Base-by-base conservation (phyloP, 192 early-diverging fungal species). In the Linnemannia hyalina region DNA sequence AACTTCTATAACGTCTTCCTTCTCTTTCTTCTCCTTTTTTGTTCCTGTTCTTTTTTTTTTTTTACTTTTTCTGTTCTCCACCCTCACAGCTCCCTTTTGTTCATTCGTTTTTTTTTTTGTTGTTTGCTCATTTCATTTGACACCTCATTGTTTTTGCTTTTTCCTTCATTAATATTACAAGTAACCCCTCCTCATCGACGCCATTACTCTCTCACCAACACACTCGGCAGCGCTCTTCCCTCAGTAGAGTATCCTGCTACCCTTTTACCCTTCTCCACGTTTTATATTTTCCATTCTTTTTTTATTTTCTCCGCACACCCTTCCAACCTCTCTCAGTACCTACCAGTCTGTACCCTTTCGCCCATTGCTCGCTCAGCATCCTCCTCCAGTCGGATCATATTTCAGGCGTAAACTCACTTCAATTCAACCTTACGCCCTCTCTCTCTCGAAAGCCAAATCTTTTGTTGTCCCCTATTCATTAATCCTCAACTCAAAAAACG, bases 291-390 rank as follows among this genome's bases (percentile, higher is more conserved):
- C 6, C 18, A 5, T 26, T 26, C 6, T 26, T 11, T 9, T 15
- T 65, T 32, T 65, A 15, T 65, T 65, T 65, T 65, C 60, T 65
- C 60, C 60, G 60, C 60, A 65, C 60, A 65, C 60, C 13, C n/a
- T 32, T 15, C 11, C 26, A 40, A 40, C 38, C 38, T 40, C 38
- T 40, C 38, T 40, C 38, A 29, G 60, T 65, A 65, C 26, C 60
- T 35, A 29, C 29, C 60, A 65, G 26, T 13, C 60, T 32, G 60
- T 65, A 65, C 60, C 60, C 26, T 65, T 65, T 65, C 60, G 29
- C 13, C 60, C 60, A 65, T 15, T 32, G 8, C 29, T 65, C 29
- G 29, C 26, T 63, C 57, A 32, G 60, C 29, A 35, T 26, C 11
- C 60, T 60, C 8, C 18, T 52, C 18, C 49, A 13, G 11, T 65